Conservation (phyloP, 2,329 filamentous ascomycete species). For the Ilyonectria mors-panacis region DNA sequence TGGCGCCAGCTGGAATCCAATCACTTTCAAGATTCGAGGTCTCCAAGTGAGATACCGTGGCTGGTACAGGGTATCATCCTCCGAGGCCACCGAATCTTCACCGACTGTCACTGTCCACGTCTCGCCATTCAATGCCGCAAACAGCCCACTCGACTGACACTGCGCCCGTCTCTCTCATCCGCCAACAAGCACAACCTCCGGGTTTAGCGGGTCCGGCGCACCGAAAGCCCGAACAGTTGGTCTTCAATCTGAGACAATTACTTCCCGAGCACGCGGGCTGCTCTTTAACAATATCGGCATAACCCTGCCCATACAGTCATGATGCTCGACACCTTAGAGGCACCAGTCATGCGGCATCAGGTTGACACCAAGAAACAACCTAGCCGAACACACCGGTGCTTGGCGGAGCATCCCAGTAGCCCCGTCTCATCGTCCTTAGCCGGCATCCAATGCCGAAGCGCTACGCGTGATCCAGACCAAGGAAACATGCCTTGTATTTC, state of each 20-base stretch:
- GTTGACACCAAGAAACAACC: not conserved
- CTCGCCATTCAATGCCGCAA: constrained; percentile 32
- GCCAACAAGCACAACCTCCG: not conserved
- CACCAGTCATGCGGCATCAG: not conserved
- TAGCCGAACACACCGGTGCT: not conserved
- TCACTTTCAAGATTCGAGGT: constrained; percentile 15
- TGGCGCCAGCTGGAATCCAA: constrained; percentile 1
- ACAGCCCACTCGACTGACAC: constrained; percentile 32
- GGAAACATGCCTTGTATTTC: not conserved
- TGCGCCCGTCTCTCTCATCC: constrained; percentile 19
- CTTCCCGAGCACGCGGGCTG: constrained; percentile 14
- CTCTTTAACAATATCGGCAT: not conserved
- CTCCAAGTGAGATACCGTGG: not conserved
- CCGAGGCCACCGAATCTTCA: constrained; percentile 44
- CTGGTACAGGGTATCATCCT: constrained; percentile 24
- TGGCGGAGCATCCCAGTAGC: not conserved
- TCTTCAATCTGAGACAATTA: constrained; percentile 18
- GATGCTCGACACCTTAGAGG: not conserved
- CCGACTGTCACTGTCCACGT: constrained; percentile 32
- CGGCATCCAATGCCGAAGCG: not conserved
- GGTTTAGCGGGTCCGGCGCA: not conserved
- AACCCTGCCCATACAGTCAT: not conserved
- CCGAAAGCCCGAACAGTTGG: constrained; percentile 3
- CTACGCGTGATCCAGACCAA: not conserved
- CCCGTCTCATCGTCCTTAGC: not conserved